A percentile compares a stretch with the other conserved stretches of the same genome.
phyloP scores from a whole-genome alignment of 2,329 filamentous ascomycete genomes.

The Myriosclerotinia curreyana region DNA sequence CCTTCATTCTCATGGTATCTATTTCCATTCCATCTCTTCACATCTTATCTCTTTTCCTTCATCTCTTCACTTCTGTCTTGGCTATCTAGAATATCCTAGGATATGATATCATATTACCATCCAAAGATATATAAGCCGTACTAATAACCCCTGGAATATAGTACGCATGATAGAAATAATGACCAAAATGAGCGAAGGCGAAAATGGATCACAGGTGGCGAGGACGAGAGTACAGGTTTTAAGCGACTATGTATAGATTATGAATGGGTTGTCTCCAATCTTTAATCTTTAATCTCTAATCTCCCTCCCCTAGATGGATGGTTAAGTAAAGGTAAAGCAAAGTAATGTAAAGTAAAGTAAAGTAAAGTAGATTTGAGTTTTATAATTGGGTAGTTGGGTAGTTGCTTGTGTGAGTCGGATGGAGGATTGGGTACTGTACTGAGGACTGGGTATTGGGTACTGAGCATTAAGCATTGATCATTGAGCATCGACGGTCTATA shows the following conservation, averaged over 20 bases:
- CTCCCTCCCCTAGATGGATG: too few relatives aligned
- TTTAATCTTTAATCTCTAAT: too few relatives aligned
- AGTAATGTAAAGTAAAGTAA: too few relatives aligned
- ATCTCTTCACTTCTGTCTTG: too few relatives aligned
- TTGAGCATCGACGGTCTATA: too few relatives aligned
- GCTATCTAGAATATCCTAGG: neutral
- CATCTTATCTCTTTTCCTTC: neutral
- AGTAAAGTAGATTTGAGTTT: too few relatives aligned
- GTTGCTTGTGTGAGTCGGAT: too few relatives aligned
- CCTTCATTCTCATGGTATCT: neutral
- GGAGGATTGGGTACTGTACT: too few relatives aligned
- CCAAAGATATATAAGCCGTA: neutral
- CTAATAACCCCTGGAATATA: constrained; percentile 33
- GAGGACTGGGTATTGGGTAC: too few relatives aligned
- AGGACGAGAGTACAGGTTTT: constrained; percentile 58
- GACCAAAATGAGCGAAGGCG: constrained; percentile 54
- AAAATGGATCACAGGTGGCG: constrained; percentile 57
- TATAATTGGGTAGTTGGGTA: too few relatives aligned
- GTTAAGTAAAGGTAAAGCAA: too few relatives aligned
- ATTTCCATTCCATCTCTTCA: neutral
- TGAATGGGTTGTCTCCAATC: neutral
- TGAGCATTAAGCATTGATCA: too few relatives aligned
- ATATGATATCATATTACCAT: neutral
- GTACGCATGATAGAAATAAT: constrained; percentile 63
- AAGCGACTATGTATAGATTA: constrained; percentile 45